Conservation (phyloP, 331 rosid species). For the Pyrus hybrid region DNA sequence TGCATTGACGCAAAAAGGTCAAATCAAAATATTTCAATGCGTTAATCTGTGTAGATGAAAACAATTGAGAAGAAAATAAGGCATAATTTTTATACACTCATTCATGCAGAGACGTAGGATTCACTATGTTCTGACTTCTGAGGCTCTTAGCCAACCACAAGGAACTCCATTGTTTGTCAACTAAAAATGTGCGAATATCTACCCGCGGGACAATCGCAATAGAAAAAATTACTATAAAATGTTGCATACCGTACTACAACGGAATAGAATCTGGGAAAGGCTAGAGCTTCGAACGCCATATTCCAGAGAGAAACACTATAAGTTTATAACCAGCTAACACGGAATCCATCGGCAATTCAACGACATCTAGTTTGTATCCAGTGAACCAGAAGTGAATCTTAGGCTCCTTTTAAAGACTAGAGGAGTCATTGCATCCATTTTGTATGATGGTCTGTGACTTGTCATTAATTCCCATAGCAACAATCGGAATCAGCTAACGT, state of each 20-base stretch:
- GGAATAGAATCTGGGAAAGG: background rate
- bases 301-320: background rate
- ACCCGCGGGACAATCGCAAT: background rate
- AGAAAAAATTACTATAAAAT: background rate
- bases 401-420: too few species aligned
- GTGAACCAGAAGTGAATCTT: too few species aligned
- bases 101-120: background rate
- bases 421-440: too few species aligned
- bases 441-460: too few species aligned
- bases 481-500: too few species aligned
- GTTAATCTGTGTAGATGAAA: background rate
- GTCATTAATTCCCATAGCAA: too few species aligned
- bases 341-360: background rate
- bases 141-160: background rate
- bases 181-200: background rate
- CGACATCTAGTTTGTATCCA: background rate
- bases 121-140: background rate
- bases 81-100: too few species aligned
- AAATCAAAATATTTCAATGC: slow-evolving; percentile 1
- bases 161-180: background rate
- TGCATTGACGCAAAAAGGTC: background rate
- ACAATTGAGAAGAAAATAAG: too few species aligned
- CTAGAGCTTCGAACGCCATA: background rate
- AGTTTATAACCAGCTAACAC: background rate
- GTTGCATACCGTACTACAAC: background rate